Evolutionary conservation across 2,329 filamentous ascomycete species (phyloP), one percentile per base, ranked within the genome.

Genomic region (Apiospora malaysiana): DNA sequence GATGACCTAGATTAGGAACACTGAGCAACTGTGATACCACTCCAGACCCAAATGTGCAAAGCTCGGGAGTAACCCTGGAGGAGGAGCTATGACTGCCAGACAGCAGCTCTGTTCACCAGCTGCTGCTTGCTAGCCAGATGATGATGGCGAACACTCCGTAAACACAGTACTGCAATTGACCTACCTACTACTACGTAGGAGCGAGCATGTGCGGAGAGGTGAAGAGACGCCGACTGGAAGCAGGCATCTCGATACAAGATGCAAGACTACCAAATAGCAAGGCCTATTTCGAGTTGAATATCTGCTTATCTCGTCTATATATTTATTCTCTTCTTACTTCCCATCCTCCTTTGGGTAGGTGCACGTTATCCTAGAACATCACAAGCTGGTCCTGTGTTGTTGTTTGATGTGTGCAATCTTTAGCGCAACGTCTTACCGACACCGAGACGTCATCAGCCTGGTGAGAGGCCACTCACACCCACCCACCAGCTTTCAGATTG

Each of bases 391-490:
- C 51, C 21, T 37, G 27, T 37, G 27, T 37, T 4, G 32, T 21
- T 25, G 7, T 7, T 40, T 18, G 49, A 56, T 14, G 49, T 25
- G 9, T 63, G 32, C 56, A 63, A 32, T n/a, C 32, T 40, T 40
- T 63, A 63, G 56, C 32, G 56, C n/a, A 32, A 63, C 32, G 27
- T 32, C 56, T n/a, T 37, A 32, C 56, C 56, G 25, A 59, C 51
- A 37, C 21, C 12, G 27, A 63, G 56, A 63, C 56, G 56, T 63
- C 56, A 63, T 63, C n/a, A n/a, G 32, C 56, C 27, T 40, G 56
- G 23, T 27, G 25, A 32, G 6, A 18, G 49, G 32, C 49, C 49
- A 32, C 47, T 27, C 51, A 3, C 27, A 59, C 51, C 14, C 23
- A 21, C 25, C 25, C 7, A 8, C 21, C 14, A 14, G 12, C 42